Conservation (phyloP, 306 rosid species). For the Astragalus membranaceus region DNA sequence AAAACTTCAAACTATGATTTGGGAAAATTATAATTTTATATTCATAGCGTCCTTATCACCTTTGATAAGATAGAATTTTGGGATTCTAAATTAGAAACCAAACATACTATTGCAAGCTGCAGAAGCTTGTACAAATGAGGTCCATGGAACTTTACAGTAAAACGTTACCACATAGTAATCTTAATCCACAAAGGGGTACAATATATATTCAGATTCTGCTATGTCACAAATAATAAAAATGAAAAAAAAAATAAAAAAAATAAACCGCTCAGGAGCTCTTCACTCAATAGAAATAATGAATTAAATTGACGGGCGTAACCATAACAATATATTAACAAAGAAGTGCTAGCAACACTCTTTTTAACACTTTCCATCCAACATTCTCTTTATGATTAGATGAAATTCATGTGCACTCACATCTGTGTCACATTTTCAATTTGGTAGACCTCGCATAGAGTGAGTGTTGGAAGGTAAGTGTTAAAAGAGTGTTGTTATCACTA, state of each 20-base stretch:
- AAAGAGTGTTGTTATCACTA: no score
- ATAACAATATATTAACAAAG: conserved; percentile 13
- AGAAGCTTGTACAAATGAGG: conserved; percentile 34
- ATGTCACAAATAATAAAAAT: conserved; percentile 23
- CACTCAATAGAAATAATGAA: conserved; percentile 28
- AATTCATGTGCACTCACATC: no score
- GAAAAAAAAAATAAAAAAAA: background rate
- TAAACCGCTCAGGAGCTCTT: conserved; percentile 23
- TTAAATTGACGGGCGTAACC: conserved; percentile 27
- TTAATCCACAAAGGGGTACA: conserved; percentile 28
- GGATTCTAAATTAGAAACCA: conserved; percentile 1
- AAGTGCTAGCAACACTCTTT: no score
- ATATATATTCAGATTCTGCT: conserved; percentile 20
- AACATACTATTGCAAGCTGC: background rate
- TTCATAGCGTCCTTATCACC: background rate
- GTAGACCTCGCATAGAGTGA: no score
- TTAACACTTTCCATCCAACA: no score
- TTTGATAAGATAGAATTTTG: background rate
- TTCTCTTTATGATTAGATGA: no score
- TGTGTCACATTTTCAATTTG: no score
- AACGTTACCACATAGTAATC: conserved; percentile 38
- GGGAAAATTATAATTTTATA: background rate
- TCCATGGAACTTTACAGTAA: conserved; percentile 27
- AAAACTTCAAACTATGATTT: no score
- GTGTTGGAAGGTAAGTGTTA: no score